Evolutionary conservation across 805 yeast genomes (phyloP).

Genomic region (Lipomyces oligophaga): DNA sequence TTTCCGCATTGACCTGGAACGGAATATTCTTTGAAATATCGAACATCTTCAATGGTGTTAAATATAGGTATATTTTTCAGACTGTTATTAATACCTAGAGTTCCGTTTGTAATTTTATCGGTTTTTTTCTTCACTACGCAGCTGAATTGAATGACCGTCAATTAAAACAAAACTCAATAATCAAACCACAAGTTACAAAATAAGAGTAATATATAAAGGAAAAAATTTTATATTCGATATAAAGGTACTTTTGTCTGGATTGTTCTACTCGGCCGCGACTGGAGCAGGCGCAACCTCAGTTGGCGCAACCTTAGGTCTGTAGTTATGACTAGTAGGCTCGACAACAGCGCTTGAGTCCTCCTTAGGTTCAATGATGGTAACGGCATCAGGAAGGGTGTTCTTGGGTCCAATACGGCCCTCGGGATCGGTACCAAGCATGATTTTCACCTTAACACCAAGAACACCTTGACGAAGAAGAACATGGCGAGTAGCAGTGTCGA

Average conservation of each 20-base stretch:
- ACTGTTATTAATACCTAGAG: too few relatives aligned
- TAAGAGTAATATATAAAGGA: background rate
- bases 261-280: constrained; percentile 2
- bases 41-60: too few relatives aligned
- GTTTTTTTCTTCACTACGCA: too few relatives aligned
- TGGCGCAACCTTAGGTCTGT: constrained; percentile 16
- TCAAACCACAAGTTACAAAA: background rate
- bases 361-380: constrained; percentile 83
- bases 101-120: too few relatives aligned
- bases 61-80: too few relatives aligned
- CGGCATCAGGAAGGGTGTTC: constrained; percentile 86
- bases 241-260: background rate
- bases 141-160: too few relatives aligned
- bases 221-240: background rate
- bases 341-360: constrained; percentile 82
- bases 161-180: constrained; percentile 2
- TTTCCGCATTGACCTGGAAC: too few relatives aligned
- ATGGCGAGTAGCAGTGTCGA: constrained; percentile 98
- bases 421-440: constrained; percentile 95
- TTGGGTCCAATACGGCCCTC: constrained; percentile 73
- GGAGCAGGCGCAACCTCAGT: constrained; percentile 9
- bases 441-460: constrained; percentile 98
- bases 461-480: constrained; percentile 99
- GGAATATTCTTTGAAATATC: too few relatives aligned
- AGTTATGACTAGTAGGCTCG: constrained; percentile 50